phyloP scores from a whole-genome alignment of 1,284 basidiomycete genomes.

The Agroathelia rolfsii region DNA sequence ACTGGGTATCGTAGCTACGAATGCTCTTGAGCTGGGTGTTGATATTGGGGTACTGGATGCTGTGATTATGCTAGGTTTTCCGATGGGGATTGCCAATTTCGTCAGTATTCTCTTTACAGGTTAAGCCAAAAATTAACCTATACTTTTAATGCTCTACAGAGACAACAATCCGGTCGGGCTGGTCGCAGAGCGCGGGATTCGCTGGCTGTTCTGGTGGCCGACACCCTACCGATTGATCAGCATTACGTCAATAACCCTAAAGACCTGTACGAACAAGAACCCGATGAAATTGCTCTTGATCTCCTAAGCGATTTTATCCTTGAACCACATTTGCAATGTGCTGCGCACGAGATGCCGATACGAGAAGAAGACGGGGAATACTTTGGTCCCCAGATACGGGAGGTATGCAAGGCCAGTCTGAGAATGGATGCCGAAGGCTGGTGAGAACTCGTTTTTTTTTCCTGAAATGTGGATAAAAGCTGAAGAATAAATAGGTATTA shows the following conservation, averaged over 20 bases:
- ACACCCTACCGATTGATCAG: conserved; percentile 67
- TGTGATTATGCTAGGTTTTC: conserved; percentile 86
- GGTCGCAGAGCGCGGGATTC: conserved; percentile 79
- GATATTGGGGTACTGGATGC: conserved; percentile 86
- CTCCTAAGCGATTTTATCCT: conserved; percentile 68
- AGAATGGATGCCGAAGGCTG: conserved; percentile 62
- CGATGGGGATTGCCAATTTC: conserved; percentile 68
- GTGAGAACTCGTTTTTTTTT: conserved; percentile 26
- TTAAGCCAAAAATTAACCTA: conserved; percentile 2
- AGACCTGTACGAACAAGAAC: conserved; percentile 54
- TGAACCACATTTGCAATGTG: conserved; percentile 84
- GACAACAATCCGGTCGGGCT: conserved; percentile 85
- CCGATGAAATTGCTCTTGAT: conserved; percentile 64
- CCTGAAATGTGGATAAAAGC: conserved; percentile 1
- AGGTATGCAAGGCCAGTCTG: conserved; percentile 47
- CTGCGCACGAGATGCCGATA: conserved; percentile 80
- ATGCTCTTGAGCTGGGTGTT: conserved; percentile 84
- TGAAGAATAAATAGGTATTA: conserved; percentile 53
- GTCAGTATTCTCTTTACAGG: conserved; percentile 30
- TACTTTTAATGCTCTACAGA: conserved; percentile 25
- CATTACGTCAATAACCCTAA: conserved; percentile 70
- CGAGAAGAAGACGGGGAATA: conserved; percentile 57
- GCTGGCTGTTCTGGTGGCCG: conserved; percentile 71
- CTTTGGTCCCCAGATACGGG: conserved; percentile 57
- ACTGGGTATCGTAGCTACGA: conserved; percentile 84